Base-by-base conservation (phyloP, 495 filamentous ascomycete species). In the Hypoxylon fuscum region DNA sequence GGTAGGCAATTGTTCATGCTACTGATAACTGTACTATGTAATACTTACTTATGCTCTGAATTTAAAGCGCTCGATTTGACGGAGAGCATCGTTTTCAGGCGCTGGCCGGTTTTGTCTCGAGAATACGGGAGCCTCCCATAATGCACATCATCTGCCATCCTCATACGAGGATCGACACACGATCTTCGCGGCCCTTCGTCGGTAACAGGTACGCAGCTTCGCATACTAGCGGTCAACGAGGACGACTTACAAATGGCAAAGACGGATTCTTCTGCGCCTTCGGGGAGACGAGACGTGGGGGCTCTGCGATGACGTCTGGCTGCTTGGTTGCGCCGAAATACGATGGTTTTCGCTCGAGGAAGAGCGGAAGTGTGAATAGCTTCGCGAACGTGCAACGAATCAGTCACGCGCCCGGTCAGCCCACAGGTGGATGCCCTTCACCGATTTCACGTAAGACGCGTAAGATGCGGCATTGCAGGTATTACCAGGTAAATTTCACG, bases 351-450 rank as follows among this genome's bases (percentile, higher is more conserved):
- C 7, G n/a, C 11, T 53, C 42, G 48, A 35, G 58, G 55, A 55
- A 65, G 44, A 12, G 49, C 55, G 55, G 46, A 55, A 22, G 43
- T 55, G 38, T 55, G 62, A 50, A 60, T 47, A 50, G 37, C 42
- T 35, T 47, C 45, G 22, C 40, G 4, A 22, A 37, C 23, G 40
- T n/a, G 2, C 41, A 56, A 6, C 23, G 18, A 51, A 17, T 5
- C n/a, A 12, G 49, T 59, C 55, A 64, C 37, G 43, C 62, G 50
- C 3, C 29, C n/a, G n/a, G 50, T 55, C 37, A 60, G 50, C 45
- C 15, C 11, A 17, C 20, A 49, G 9, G 15, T 12, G 7, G 18
- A 25, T 4, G 4, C 9, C 34, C n/a, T 43, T 48, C 49, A 55
- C 58, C 34, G 35, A 49, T 10, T 41, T 49, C 21, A 53, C n/a